Evolutionary conservation across 345 rosid species (phyloP).

Genomic region (Eucalyptus pumila): DNA sequence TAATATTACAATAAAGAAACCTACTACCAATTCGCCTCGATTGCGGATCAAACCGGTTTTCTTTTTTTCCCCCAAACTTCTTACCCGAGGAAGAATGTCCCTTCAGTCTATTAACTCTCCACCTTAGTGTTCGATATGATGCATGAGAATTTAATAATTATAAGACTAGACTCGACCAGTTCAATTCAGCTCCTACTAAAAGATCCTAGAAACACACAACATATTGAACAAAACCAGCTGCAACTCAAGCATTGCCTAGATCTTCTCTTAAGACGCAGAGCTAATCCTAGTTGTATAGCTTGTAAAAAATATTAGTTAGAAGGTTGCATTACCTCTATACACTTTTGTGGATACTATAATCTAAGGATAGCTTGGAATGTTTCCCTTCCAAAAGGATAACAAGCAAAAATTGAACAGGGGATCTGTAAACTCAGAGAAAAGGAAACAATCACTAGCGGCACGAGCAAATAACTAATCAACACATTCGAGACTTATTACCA

Average conservation of each 20-base stretch:
- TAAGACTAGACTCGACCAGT: neutral
- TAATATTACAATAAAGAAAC: no score
- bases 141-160: neutral
- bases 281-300: neutral
- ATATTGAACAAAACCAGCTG: neutral
- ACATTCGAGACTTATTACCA: neutral
- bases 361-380: neutral
- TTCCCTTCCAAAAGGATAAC: neutral
- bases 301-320: neutral
- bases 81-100: neutral
- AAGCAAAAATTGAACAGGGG: fast-evolving
- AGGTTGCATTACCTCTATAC: neutral
- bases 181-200: neutral
- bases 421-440: neutral
- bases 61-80: no score
- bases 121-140: neutral
- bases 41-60: fast-evolving
- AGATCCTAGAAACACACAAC: neutral
- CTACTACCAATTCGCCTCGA: neutral
- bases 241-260: neutral
- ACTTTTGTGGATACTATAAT: neutral
- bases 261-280: neutral
- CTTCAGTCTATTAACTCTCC: fast-evolving
- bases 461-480: neutral
- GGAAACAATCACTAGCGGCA: neutral